Conservation (phyloP, 192 early-diverging fungal species). For the Cetraspora pellucida region DNA sequence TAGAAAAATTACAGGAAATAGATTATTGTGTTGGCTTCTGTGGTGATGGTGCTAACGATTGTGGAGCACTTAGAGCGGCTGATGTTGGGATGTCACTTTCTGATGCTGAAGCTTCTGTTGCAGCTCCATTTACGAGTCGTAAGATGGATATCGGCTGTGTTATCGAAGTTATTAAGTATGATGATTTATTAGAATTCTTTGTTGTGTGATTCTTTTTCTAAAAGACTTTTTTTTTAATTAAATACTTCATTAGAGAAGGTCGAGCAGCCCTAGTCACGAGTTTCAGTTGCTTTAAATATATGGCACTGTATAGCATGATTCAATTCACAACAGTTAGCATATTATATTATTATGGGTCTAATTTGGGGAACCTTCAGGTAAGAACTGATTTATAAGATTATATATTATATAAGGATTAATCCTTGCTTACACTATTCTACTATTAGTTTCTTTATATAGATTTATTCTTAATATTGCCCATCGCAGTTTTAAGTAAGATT, state of each 20-base stretch:
- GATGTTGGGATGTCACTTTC: slow-evolving; percentile 96
- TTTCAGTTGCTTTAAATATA: slow-evolving; percentile 99
- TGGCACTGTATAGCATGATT: slow-evolving; percentile 96
- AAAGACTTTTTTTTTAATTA: background rate
- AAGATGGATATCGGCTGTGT: slow-evolving; percentile 92
- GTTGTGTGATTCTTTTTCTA: background rate
- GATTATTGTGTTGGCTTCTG: slow-evolving; percentile 97
- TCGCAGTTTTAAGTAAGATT: slow-evolving; percentile 70
- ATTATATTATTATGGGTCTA: slow-evolving; percentile 84
- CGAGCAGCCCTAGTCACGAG: slow-evolving; percentile 94
- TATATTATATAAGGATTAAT: background rate
- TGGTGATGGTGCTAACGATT: slow-evolving; percentile 99
- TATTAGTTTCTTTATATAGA: slow-evolving; percentile 92
- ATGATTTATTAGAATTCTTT: background rate
- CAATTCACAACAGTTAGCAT: slow-evolving; percentile 95
- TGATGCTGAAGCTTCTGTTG: slow-evolving; percentile 97
- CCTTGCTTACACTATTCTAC: slow-evolving; percentile 42
- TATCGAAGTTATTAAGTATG: slow-evolving; percentile 78
- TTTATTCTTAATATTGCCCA: slow-evolving; percentile 85
- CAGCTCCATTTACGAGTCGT: slow-evolving; percentile 94
- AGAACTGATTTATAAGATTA: background rate
- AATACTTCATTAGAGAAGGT: slow-evolving; percentile 68
- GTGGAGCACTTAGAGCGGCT: slow-evolving; percentile 92
- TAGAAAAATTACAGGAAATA: slow-evolving; percentile 84
- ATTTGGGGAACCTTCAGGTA: slow-evolving; percentile 88